A percentile compares a stretch with the other conserved stretches of the same genome.
phyloP scores from a whole-genome alignment of 2,329 filamentous ascomycete species.

The Nemania diffusa region DNA sequence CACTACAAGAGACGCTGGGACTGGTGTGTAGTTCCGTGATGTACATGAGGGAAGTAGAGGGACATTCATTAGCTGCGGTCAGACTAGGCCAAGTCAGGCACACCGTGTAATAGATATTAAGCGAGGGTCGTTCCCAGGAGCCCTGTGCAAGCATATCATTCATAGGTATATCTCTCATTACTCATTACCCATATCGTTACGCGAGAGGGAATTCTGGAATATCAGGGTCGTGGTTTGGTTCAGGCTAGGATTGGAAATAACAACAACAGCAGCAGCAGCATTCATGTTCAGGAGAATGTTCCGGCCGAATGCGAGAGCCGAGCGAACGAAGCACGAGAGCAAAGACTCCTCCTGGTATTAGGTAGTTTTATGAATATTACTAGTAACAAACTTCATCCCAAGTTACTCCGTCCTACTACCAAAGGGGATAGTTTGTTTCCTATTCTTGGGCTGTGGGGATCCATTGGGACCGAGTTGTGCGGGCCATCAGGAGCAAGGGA shows the following conservation, averaged over 20 bases:
- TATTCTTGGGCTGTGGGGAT: slow-evolving; percentile 37
- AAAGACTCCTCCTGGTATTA: background rate
- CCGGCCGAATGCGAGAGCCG: slow-evolving; percentile 26
- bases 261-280: slow-evolving; percentile 25
- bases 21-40: slow-evolving; percentile 10
- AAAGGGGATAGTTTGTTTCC: slow-evolving; percentile 29
- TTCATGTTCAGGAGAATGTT: slow-evolving; percentile 26
- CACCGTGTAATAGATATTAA: slow-evolving; percentile 31
- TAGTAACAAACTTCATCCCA: slow-evolving; percentile 14
- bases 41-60: slow-evolving; percentile 15
- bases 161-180: slow-evolving; percentile 14
- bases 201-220: slow-evolving; percentile 23
- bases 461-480: slow-evolving; percentile 16
- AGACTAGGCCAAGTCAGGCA: slow-evolving; percentile 29
- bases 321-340: background rate
- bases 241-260: slow-evolving; percentile 25
- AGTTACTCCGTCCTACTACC: slow-evolving; percentile 9
- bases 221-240: slow-evolving; percentile 28
- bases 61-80: slow-evolving; percentile 29
- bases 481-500: slow-evolving; percentile 32
- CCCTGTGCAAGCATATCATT: slow-evolving; percentile 12
- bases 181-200: slow-evolving; percentile 18
- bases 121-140: slow-evolving; percentile 18
- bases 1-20: slow-evolving; percentile 5
- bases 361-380: slow-evolving; percentile 8